phyloP scores from a whole-genome alignment of 306 rosid species.

The Castanopsis chinensis region DNA sequence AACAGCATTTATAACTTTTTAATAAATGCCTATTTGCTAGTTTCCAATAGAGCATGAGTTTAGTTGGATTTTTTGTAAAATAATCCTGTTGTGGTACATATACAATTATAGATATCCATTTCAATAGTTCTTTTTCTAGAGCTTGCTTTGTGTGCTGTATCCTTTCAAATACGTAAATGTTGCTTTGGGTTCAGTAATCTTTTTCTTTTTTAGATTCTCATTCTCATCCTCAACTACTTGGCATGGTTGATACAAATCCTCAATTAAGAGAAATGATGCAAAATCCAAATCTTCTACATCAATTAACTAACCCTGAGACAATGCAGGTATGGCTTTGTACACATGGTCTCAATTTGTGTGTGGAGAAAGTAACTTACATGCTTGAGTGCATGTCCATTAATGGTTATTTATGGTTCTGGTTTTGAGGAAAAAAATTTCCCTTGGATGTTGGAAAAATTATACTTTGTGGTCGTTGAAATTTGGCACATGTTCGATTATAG shows the following conservation, averaged over 20 bases:
- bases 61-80: neutral
- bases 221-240: slow-evolving; percentile 44
- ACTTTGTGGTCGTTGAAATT: too few species aligned
- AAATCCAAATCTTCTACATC: slow-evolving; percentile 55
- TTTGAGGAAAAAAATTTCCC: neutral
- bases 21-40: neutral
- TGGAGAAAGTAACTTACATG: neutral
- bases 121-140: neutral
- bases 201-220: slow-evolving; percentile 33
- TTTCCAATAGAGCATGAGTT: neutral
- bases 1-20: neutral
- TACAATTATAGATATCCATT: neutral
- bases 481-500: too few species aligned
- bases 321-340: slow-evolving; percentile 50
- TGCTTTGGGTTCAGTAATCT: neutral
- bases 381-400: neutral
- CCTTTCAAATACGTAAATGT: neutral
- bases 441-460: too few species aligned
- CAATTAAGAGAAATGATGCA: slow-evolving; percentile 68
- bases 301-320: slow-evolving; percentile 52
- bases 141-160: slow-evolving; percentile 15
- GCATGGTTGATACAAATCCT: slow-evolving; percentile 53
- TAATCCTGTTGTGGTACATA: slow-evolving; percentile 1
- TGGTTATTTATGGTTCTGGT: neutral
- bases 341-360: too few species aligned